phyloP scores from a whole-genome alignment of 805 yeast genomes.

The Metschnikowia similis region DNA sequence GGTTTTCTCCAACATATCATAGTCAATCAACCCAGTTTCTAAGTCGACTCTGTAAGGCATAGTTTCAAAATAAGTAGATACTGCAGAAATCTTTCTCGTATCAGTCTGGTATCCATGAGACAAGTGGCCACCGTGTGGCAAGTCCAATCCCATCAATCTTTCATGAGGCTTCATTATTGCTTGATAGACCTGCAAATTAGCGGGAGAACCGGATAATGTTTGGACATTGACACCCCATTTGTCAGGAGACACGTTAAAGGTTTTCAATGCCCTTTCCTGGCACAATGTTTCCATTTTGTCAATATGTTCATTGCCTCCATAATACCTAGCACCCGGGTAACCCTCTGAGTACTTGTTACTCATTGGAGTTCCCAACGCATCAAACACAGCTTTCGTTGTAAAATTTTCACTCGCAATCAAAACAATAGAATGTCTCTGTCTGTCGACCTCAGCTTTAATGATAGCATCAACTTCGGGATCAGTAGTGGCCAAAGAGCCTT shows the following conservation, averaged over 20 bases:
- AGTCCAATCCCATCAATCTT: constrained; percentile 94
- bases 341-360: constrained; percentile 98
- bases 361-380: constrained; percentile 96
- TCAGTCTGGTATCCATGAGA: constrained; percentile 98
- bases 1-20: constrained; percentile 88
- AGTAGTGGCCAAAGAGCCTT: constrained; percentile 58
- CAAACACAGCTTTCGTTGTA: constrained; percentile 94
- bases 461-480: constrained; percentile 78
- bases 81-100: constrained; percentile 87
- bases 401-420: constrained; percentile 96
- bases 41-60: constrained; percentile 96
- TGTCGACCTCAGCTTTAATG: constrained; percentile 73
- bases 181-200: constrained; percentile 93
- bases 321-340: constrained; percentile 98
- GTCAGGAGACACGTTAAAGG: constrained; percentile 73
- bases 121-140: constrained; percentile 98
- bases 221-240: constrained; percentile 99
- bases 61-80: constrained; percentile 94
- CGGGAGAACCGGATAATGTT: constrained; percentile 95
- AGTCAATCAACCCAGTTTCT: constrained; percentile 91
- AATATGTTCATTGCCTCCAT: constrained; percentile 97
- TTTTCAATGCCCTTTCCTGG: constrained; percentile 90
- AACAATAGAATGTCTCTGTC: constrained; percentile 92
- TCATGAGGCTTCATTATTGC: constrained; percentile 95
- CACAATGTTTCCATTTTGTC: constrained; percentile 91